Percentiles rank a stretch among this genome's conserved stretches.
Evolutionary conservation across 208 protist genomes (phyloP).

Genomic region (Strigomonas culicis): DNA sequence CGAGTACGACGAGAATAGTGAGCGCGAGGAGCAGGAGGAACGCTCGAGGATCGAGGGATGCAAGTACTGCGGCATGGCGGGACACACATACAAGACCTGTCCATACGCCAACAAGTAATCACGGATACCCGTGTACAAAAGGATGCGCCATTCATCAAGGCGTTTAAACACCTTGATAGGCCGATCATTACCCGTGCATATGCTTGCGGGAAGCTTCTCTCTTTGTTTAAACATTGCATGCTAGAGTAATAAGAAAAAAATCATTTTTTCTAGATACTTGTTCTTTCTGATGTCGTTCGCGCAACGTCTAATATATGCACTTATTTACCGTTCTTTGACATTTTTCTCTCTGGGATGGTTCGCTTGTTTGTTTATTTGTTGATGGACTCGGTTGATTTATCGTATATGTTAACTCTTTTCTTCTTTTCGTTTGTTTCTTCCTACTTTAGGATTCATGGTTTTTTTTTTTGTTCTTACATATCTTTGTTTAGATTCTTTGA

Average conservation of each 20-base stretch:
- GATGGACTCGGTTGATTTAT: not conserved
- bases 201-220: not conserved
- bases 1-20: too few species aligned
- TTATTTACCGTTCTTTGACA: too few species aligned
- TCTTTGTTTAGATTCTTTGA: too few species aligned
- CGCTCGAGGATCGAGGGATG: slow-evolving; percentile 28
- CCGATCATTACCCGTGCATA: not conserved
- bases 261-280: slow-evolving; percentile 4
- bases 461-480: too few species aligned
- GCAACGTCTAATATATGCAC: too few species aligned
- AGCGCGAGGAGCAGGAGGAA: not conserved
- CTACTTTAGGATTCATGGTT: not conserved
- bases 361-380: slow-evolving; percentile 12
- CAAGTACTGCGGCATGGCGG: slow-evolving; percentile 51
- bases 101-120: slow-evolving; percentile 13
- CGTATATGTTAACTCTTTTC: not conserved
- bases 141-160: not conserved
- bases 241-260: slow-evolving; percentile 2
- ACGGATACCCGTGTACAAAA: not conserved
- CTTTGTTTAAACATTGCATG: too few species aligned
- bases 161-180: not conserved
- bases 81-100: slow-evolving; percentile 43
- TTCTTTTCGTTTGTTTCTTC: not conserved
- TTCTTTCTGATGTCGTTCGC: too few species aligned
- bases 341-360: slow-evolving; percentile 5